Conservation (phyloP, 2,329 filamentous ascomycete genomes). For the Ceratocystiopsis brevicomis region DNA sequence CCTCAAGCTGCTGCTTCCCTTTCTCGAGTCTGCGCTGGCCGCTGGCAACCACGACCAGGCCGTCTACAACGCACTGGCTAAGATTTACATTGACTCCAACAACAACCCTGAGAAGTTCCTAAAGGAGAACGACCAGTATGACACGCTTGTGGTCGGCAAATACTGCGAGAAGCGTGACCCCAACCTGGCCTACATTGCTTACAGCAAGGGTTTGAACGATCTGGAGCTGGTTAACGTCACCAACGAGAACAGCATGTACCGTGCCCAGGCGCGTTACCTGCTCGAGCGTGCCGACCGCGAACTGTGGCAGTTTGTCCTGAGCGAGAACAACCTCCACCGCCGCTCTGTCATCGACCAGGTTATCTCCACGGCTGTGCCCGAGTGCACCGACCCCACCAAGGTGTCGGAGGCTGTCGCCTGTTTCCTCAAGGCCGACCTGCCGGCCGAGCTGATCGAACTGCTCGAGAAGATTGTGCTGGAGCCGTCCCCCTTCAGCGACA, state of each 20-base stretch:
- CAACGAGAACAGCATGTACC: conserved; percentile 99
- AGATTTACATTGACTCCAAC: conserved; percentile 99
- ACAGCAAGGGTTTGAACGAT: conserved; percentile 92
- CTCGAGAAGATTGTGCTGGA: conserved; percentile 99
- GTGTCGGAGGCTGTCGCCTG: conserved; percentile 87
- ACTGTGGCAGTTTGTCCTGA: conserved; percentile 88
- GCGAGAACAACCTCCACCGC: conserved; percentile 86
- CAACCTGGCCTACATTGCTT: conserved; percentile 86
- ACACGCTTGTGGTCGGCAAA: conserved; percentile 79
- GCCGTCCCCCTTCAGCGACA: conserved; percentile 96
- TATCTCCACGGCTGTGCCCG: conserved; percentile 82
- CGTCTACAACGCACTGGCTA: conserved; percentile 90
- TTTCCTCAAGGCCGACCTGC: conserved; percentile 79
- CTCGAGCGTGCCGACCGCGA: conserved; percentile 77
- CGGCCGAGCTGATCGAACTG: conserved; percentile 86
- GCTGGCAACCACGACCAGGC: conserved; percentile 90
- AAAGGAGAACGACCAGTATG: conserved; percentile 93
- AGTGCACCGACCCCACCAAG: conserved; percentile 82
- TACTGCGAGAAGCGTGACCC: conserved; percentile 98
- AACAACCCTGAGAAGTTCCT: conserved; percentile 96
- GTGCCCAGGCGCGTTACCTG: conserved; percentile 88
- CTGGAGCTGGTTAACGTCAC: conserved; percentile 93
- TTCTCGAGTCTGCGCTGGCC: conserved; percentile 81
- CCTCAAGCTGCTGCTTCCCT: conserved; percentile 84
- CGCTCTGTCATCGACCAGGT: conserved; percentile 91